phyloP scores from a whole-genome alignment of 805 yeast species.

The Kuraishia cidri region DNA sequence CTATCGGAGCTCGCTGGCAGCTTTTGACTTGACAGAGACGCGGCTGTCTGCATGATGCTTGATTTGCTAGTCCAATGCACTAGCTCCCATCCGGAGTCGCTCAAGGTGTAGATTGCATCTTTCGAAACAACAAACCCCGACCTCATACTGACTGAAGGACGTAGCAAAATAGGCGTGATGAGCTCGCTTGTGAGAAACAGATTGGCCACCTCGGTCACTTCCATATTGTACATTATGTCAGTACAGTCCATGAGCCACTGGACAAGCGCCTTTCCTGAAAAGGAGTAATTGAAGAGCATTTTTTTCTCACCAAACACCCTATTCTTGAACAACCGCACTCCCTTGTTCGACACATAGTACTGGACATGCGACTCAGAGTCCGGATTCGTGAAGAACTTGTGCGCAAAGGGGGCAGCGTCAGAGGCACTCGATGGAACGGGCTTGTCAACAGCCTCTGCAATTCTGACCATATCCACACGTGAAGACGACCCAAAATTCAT shows the following conservation, averaged over 20 bases:
- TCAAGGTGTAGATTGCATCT: constrained; percentile 32
- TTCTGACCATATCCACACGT: neutral
- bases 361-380: constrained; percentile 78
- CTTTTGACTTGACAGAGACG: neutral
- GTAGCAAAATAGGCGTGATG: no score
- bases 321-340: constrained; percentile 50
- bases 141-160: constrained; percentile 20
- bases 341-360: constrained; percentile 60
- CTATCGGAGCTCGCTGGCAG: constrained; percentile 1
- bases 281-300: constrained; percentile 22
- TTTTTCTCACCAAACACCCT: constrained; percentile 21
- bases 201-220: constrained; percentile 44
- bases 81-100: constrained; percentile 27
- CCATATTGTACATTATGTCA: constrained; percentile 45
- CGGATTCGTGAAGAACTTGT: constrained; percentile 78
- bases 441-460: neutral
- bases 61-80: neutral
- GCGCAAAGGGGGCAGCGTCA: constrained; percentile 57
- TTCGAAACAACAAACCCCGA: constrained; percentile 21
- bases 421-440: neutral
- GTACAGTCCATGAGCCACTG: constrained; percentile 94
- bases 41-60: neutral
- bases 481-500: neutral
- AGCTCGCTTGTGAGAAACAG: constrained; percentile 37
- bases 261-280: constrained; percentile 68